phyloP scores from a whole-genome alignment of 345 rosid species.

The Salix purpurea region DNA sequence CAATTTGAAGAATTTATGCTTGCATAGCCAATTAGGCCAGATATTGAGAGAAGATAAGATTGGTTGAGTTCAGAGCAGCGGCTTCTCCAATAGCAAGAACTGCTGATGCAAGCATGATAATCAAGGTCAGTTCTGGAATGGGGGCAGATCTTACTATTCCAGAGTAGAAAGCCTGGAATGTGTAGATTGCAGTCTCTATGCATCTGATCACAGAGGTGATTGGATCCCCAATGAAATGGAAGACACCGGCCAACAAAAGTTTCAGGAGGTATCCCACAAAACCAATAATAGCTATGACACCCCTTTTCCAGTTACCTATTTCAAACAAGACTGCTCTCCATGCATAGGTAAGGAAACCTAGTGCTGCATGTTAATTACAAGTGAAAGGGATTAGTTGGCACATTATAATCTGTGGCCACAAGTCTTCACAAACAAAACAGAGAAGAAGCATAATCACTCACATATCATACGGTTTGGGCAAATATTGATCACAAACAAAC shows the following conservation, averaged over 20 bases:
- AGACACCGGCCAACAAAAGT: slow-evolving; percentile 57
- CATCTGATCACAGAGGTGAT: slow-evolving; percentile 49
- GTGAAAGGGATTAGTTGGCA: not conserved
- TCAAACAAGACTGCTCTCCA: slow-evolving; percentile 88
- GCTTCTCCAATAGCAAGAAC: slow-evolving; percentile 80
- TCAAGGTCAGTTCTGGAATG: slow-evolving; percentile 54
- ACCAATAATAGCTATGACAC: slow-evolving; percentile 31
- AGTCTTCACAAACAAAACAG: not conserved
- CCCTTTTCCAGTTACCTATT: slow-evolving; percentile 64
- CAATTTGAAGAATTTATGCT: no score
- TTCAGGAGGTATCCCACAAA: slow-evolving; percentile 63
- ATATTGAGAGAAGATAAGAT: slow-evolving; percentile 52
- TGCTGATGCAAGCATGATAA: slow-evolving; percentile 63
- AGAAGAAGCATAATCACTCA: no score
- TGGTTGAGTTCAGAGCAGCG: slow-evolving; percentile 58
- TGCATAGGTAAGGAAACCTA: slow-evolving; percentile 64
- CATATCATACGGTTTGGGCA: no score
- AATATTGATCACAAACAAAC: no score
- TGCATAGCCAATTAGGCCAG: slow-evolving; percentile 73
- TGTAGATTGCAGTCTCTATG: slow-evolving; percentile 50
- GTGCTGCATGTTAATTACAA: slow-evolving; percentile 44
- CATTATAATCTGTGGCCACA: not conserved
- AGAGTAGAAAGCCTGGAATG: slow-evolving; percentile 63
- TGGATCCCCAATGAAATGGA: slow-evolving; percentile 77
- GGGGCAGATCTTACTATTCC: slow-evolving; percentile 68